Evolutionary conservation across 257 asterid genomes (phyloP), one percentile per base, ranked within the genome.

Genomic region (Echites panduratus): DNA sequence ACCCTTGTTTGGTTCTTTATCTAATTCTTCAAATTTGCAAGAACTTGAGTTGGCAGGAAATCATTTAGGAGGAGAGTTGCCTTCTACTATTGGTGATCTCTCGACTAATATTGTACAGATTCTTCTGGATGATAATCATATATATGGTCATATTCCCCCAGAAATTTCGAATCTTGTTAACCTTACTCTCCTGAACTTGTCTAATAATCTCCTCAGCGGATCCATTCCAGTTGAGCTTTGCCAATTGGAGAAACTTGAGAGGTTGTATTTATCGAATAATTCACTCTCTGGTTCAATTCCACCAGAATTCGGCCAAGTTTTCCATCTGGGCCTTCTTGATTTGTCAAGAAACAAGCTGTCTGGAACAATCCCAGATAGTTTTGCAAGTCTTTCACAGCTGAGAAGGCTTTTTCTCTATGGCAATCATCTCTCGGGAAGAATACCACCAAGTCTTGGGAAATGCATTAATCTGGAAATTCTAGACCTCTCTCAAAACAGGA

Each of bases 291-390:
- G 96, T 14, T 74, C 69, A 41, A 90, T 92, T 22, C 96, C 96
- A 4, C 44, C 84, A 0, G 73, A 72, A 56, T 76, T 92, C 19
- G 96, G 98, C 13, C 49, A 82, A 53, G 80, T 87, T 84, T 73
- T 84, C 3, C 96, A 88, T 84, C 80, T 92, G 71, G 98, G 96
- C 45, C 92, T 92, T 63, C 83, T 92, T 2, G 98, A 89, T 77
- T 76, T 89, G 73, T 92, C 98, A 4, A 84, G 76, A 59, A 92
- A 92, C 89, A 84, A 78, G 70, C 92, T 92, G n/a, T 75, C 87
- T 0, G 92, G 96, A 43, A 57, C 84, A 2, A 89, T 92, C 72
- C 98, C 98, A 0, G 87, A 90, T 57, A 77, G 74, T 69, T 85
- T 89, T 62, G 84, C 88, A 9, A 84, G 86, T 68, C 92, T 88